Conservation (phyloP, 2,329 filamentous ascomycete species). For the Salinomyces thailandicus region DNA sequence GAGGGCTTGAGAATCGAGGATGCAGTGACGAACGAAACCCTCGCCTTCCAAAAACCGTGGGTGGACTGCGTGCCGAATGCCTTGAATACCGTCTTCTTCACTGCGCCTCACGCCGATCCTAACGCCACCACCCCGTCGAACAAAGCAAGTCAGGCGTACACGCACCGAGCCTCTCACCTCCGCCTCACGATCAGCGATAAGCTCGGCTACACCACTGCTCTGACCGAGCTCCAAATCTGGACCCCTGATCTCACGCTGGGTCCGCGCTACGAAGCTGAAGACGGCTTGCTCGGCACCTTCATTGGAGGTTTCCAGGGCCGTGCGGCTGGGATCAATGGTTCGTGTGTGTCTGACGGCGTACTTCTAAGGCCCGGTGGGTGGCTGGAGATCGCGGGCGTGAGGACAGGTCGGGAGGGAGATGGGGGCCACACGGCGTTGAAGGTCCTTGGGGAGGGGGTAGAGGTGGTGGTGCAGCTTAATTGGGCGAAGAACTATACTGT, state of each 20-base stretch:
- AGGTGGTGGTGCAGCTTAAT: conserved; percentile 12
- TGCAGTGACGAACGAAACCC: conserved; percentile 2
- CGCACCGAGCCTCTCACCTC: conserved; percentile 11
- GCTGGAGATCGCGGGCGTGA: conserved; percentile 13
- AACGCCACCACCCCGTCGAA: conserved; percentile 6
- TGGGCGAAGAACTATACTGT: conserved; percentile 10
- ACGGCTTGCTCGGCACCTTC: conserved; percentile 13
- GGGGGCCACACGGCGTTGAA: conserved; percentile 6
- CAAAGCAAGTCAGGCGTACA: not conserved
- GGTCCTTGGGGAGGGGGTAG: conserved; percentile 10
- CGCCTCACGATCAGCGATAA: conserved; percentile 10
- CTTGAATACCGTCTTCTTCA: conserved; percentile 13
- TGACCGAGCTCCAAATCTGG: conserved; percentile 20
- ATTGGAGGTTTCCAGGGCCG: conserved; percentile 13
- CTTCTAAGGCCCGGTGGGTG: conserved; percentile 10
- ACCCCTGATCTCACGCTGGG: conserved; percentile 14
- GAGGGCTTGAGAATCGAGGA: conserved; percentile 12
- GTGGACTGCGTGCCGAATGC: conserved; percentile 10
- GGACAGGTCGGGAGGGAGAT: conserved; percentile 2
- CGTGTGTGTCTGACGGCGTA: conserved; percentile 12
- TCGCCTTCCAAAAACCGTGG: conserved; percentile 9
- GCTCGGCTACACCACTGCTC: conserved; percentile 11
- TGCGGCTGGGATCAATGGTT: conserved; percentile 13
- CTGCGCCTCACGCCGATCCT: conserved; percentile 6
- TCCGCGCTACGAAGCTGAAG: conserved; percentile 17